Conservation (phyloP, 192 early-diverging fungal genomes). For the Chytriomyces sp. region DNA sequence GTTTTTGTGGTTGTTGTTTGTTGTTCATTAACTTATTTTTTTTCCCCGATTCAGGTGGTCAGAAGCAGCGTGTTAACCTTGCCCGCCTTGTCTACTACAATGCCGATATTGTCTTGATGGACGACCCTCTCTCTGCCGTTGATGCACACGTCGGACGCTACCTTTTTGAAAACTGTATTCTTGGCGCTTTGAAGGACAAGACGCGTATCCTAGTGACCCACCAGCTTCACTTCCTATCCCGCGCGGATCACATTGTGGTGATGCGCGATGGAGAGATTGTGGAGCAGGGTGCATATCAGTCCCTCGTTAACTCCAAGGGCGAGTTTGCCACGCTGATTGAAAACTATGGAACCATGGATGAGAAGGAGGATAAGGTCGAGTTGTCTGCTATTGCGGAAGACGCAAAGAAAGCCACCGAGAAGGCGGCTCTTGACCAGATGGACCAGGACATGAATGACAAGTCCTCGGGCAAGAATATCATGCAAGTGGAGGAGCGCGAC, state of each 20-base stretch:
- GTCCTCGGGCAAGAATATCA: slow-evolving; percentile 54
- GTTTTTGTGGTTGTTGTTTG: neutral
- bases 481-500: slow-evolving; percentile 78
- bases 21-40: slow-evolving; percentile 1
- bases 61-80: slow-evolving; percentile 82
- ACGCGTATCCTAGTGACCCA: slow-evolving; percentile 86
- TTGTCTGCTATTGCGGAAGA: no score
- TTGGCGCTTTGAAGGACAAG: slow-evolving; percentile 68
- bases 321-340: slow-evolving; percentile 65
- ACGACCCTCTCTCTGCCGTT: slow-evolving; percentile 88
- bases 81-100: slow-evolving; percentile 78
- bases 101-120: slow-evolving; percentile 77
- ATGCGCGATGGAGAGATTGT: slow-evolving; percentile 72
- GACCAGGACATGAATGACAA: slow-evolving; percentile 2
- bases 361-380: slow-evolving; percentile 45
- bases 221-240: slow-evolving; percentile 74
- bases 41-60: slow-evolving; percentile 74
- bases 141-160: slow-evolving; percentile 67
- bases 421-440: slow-evolving; percentile 25
- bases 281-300: slow-evolving; percentile 65
- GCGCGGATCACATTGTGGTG: slow-evolving; percentile 73
- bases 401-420: slow-evolving; percentile 36
- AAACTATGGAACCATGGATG: slow-evolving; percentile 65
- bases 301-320: slow-evolving; percentile 58
- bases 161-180: slow-evolving; percentile 79